These are phyloP conservation scores for Claviceps quebecensis DNA, from an alignment of 2,329 filamentous ascomycete genomes.

Conservation along the genomic window DNA sequence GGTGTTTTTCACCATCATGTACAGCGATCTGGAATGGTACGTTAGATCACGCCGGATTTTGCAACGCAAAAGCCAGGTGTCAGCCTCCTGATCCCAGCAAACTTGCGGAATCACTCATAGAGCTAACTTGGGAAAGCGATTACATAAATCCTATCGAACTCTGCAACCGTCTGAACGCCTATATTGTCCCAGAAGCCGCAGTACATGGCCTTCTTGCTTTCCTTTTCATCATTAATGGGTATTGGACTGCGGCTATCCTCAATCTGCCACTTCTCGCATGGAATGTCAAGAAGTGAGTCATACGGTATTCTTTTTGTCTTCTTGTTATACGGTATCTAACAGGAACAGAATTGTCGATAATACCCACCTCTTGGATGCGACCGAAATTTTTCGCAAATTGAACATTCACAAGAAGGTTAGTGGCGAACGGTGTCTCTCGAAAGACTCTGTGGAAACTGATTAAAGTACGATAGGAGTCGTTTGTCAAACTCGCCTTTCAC, in stretches of 20 bases:
- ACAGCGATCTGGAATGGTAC: slow-evolving; percentile 97
- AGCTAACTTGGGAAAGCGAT: slow-evolving; percentile 46
- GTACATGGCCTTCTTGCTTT: slow-evolving; percentile 94
- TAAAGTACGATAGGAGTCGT: slow-evolving; percentile 61
- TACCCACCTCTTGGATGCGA: slow-evolving; percentile 90
- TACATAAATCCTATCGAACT: slow-evolving; percentile 99
- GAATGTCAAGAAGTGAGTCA: slow-evolving; percentile 91
- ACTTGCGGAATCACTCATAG: not conserved
- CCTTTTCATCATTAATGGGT: slow-evolving; percentile 95
- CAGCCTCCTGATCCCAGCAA: not conserved
- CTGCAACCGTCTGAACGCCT: slow-evolving; percentile 99
- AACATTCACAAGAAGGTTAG: slow-evolving; percentile 96
- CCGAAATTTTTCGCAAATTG: slow-evolving; percentile 97
- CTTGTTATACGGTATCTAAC: not conserved
- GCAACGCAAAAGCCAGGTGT: not conserved
- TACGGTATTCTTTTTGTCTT: not conserved
- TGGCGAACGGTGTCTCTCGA: not conserved
- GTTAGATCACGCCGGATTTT: slow-evolving; percentile 20
- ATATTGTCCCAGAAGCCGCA: slow-evolving; percentile 96
- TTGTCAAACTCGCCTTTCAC: slow-evolving; percentile 97
- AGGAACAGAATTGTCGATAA: slow-evolving; percentile 76
- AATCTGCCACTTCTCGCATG: slow-evolving; percentile 85
- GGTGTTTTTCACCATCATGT: slow-evolving; percentile 99
- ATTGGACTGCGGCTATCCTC: slow-evolving; percentile 86
- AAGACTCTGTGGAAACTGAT: slow-evolving; percentile 9